Percentiles rank a stretch among this genome's conserved stretches.
These are phyloP conservation scores for Dactylellina leptospora DNA, from an alignment of 2,329 filamentous ascomycete genomes.

Conservation along the genomic window DNA sequence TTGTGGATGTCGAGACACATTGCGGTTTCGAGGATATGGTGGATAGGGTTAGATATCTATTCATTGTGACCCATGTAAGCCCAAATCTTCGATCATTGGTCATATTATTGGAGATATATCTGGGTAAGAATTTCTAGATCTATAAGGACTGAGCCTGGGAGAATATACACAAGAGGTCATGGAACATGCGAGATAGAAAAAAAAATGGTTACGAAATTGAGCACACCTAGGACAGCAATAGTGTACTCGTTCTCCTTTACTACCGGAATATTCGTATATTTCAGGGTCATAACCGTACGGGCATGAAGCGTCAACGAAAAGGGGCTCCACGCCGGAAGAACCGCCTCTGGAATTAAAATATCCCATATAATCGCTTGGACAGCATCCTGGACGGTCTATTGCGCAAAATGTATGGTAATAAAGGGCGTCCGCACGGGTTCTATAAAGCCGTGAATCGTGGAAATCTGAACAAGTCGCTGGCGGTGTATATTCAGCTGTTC, in stretches of 20 bases:
- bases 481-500: not conserved
- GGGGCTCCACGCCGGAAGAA: not conserved
- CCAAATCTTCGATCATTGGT: too few relatives aligned
- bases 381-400: not conserved
- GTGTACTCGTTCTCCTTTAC: not conserved
- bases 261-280: not conserved
- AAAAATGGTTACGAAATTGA: not conserved
- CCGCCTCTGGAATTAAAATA: too few relatives aligned
- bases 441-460: too few relatives aligned
- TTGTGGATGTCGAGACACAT: constrained; percentile 12
- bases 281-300: constrained; percentile 6
- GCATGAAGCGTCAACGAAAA: constrained; percentile 5
- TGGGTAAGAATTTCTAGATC: too few relatives aligned
- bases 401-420: not conserved
- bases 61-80: not conserved
- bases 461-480: too few relatives aligned
- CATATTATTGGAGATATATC: too few relatives aligned
- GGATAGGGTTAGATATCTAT: constrained; percentile 10
- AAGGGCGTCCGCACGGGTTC: not conserved
- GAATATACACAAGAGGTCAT: too few relatives aligned
- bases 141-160: too few relatives aligned
- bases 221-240: constrained; percentile 43
- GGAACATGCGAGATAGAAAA: not conserved
- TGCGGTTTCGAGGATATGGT: not conserved
- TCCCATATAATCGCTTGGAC: not conserved